Base-by-base conservation (phyloP, 1,139 yeast genomes). In the Debaryomyces subglobosus region DNA sequence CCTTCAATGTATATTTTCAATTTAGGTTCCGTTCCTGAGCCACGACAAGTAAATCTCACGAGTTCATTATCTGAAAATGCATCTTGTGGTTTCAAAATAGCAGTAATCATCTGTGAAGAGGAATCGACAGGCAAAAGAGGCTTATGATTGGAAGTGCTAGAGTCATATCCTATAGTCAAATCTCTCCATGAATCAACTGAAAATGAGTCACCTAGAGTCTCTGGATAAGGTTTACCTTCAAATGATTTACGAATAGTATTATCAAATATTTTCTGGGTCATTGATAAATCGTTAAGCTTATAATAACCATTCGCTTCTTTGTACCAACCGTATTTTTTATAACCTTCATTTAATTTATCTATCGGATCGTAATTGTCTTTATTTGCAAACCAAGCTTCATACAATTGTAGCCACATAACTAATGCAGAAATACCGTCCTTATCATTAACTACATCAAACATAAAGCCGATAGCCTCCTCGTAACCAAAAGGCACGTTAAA, bases 21-120 rank as follows among this genome's bases (percentile, higher is more conserved):
- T 62, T 94, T 94, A 3, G 98, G 98, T 63, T 94, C 99, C 0
- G 99, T 94, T 8, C 99, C 99, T 4, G 97, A 89, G 0, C 98
- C 97, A 45, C 99, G 77, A 44, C 89, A 84, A 0, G 98, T 92
- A 63, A 92, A 86, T 38, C 96, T 71, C 1, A 90, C 82, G 18
- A 56, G 54, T 34, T 71, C 79, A 3, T 53, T 58, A 1, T 53
- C 51, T 25, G 49, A 38, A 1, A 49, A 43, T 9, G 60, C 64
- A n/a, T 59, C 50, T 3, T 67, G 59, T 35, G 69, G 58, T 33
- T 52, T 49, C 40, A 81, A 58, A 8, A 65, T 67, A 0, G 79
- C 86, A 0, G 97, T 90, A 52, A 94, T 86, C 98, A 94, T 94
- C 59, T 94, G 96, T 0, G 96, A 82, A 1, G 72, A 60, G 0